Percentiles rank a stretch among this genome's conserved stretches.
Conservation (phyloP, 129 eudicot species). For the Flaveria brownii region DNA sequence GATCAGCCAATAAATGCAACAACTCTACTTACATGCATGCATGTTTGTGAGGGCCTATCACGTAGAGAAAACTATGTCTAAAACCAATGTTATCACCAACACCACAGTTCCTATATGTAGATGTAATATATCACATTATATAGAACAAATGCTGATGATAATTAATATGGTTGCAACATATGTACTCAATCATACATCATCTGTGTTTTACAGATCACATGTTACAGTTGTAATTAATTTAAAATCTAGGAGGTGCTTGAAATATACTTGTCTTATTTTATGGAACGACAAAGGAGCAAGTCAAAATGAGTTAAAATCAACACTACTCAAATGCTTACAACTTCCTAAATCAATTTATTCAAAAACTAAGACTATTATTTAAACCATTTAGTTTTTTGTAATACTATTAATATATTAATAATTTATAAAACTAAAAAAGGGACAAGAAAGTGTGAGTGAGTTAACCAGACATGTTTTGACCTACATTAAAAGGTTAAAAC, state of each 20-base stretch:
- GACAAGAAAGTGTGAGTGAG: no score
- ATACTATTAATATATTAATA: not conserved
- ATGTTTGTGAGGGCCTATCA: not conserved
- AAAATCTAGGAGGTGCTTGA: not conserved
- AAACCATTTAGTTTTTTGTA: not conserved
- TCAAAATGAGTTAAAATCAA: no score
- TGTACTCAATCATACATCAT: not conserved
- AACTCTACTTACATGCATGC: not conserved
- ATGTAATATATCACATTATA: not conserved
- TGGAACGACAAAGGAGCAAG: no score
- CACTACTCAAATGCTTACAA: no score
- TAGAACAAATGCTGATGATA: not conserved
- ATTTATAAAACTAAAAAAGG: not conserved
- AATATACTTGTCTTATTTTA: not conserved
- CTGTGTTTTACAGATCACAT: not conserved
- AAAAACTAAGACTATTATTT: not conserved
- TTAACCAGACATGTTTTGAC: no score
- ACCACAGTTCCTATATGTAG: not conserved
- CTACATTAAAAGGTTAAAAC: no score
- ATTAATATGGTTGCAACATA: not conserved
- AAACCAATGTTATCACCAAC: not conserved
- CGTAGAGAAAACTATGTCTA: not conserved
- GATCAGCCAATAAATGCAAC: not conserved
- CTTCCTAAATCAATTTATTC: no score
- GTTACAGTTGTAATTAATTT: not conserved